phyloP scores from a whole-genome alignment of 257 asterid genomes.

The Echium plantagineum region DNA sequence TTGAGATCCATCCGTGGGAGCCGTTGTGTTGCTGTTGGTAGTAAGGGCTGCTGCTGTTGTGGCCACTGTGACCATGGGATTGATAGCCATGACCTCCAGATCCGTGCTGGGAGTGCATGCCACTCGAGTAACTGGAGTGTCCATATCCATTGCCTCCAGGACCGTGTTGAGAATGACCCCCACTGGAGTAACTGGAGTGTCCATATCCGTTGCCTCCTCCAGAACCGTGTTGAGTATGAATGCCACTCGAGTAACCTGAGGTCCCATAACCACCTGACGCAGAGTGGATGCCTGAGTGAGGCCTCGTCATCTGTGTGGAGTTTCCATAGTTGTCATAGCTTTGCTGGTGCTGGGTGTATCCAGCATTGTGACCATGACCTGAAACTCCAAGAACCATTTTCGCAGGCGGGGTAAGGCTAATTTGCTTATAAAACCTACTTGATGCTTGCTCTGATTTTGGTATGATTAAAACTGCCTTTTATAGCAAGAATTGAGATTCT shows the following conservation, averaged over 20 bases:
- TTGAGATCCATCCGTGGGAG: constrained; percentile 11
- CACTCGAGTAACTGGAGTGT: not conserved
- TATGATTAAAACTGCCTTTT: constrained; percentile 1
- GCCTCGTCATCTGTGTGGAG: constrained; percentile 8
- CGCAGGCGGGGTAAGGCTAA: not conserved
- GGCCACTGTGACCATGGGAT: not conserved
- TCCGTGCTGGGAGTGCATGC: not conserved
- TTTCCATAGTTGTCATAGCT: not conserved
- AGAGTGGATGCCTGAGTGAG: not conserved
- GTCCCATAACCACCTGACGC: constrained; percentile 6
- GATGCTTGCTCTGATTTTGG: not conserved
- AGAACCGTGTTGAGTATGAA: not conserved
- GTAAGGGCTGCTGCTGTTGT: not conserved
- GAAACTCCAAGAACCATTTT: constrained; percentile 14
- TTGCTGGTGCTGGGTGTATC: not conserved
- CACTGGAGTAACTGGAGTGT: not conserved
- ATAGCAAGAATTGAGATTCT: constrained; percentile 5
- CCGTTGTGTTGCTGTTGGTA: constrained; percentile 2
- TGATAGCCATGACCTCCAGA: not conserved
- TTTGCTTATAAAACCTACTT: not conserved
- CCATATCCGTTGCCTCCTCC: not conserved
- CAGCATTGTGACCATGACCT: not conserved
- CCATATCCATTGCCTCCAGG: not conserved
- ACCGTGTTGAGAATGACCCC: not conserved
- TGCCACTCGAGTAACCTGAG: not conserved